These are phyloP conservation scores for Haplosporangium sp. DNA, from an alignment of 371 early-diverging fungal genomes.

Conservation along the genomic window DNA sequence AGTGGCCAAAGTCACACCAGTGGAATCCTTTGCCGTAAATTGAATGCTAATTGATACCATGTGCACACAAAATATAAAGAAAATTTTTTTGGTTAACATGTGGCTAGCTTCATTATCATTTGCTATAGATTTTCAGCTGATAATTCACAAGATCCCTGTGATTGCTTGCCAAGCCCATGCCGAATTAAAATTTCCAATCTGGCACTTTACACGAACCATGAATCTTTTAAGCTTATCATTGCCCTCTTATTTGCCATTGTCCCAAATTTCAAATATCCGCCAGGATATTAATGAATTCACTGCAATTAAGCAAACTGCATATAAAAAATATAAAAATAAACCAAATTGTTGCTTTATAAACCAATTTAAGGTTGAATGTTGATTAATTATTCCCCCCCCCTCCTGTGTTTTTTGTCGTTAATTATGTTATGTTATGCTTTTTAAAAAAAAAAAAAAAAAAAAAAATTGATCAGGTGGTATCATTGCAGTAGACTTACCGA, in stretches of 20 bases:
- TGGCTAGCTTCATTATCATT: not conserved
- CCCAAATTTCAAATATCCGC: no score
- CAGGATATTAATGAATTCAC: not conserved
- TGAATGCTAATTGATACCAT: constrained; percentile 62
- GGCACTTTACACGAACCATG: constrained; percentile 16
- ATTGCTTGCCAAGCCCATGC: constrained; percentile 38
- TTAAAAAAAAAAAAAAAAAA: not conserved
- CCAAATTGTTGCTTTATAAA: not conserved
- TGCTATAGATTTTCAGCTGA: constrained; percentile 23
- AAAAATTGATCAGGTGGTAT: no score
- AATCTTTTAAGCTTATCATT: not conserved
- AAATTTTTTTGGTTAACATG: not conserved
- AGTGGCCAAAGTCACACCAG: constrained; percentile 76
- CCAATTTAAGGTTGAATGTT: constrained; percentile 15
- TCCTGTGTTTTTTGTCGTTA: not conserved
- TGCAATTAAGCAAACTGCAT: not conserved
- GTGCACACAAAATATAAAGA: constrained; percentile 1
- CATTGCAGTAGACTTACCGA: constrained; percentile 49
- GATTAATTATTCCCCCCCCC: not conserved
- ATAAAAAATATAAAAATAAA: no score
- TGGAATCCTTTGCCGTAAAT: constrained; percentile 82
- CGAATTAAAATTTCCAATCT: not conserved
- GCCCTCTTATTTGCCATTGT: not conserved
- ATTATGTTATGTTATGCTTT: not conserved
- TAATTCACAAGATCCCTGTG: constrained; percentile 10